A percentile compares a stretch with the other conserved stretches of the same genome.
These are phyloP conservation scores for Bolboschoenus planiculmis DNA, from an alignment of 176 grass and related monocot species.

Conservation along the genomic window DNA sequence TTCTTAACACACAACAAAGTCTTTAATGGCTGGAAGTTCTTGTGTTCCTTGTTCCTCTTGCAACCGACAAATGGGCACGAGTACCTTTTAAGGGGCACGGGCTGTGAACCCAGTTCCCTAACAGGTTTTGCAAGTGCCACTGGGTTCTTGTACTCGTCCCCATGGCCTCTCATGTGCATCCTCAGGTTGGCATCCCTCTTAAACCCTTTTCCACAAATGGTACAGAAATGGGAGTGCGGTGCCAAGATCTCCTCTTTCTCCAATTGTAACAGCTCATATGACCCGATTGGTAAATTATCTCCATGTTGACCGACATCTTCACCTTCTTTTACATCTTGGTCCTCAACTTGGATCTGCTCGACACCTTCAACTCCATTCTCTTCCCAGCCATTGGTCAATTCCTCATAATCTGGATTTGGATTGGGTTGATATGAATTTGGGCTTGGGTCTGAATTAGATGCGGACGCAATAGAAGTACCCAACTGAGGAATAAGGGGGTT, in stretches of 20 bases:
- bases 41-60: conserved; percentile 75
- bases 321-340: conserved; percentile 29
- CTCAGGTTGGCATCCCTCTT: conserved; percentile 72
- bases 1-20: conserved; percentile 79
- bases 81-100: conserved; percentile 41
- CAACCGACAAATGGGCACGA: conserved; percentile 61
- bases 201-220: conserved; percentile 76
- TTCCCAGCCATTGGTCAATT: conserved; percentile 42
- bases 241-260: conserved; percentile 84
- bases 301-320: conserved; percentile 42
- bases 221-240: conserved; percentile 62
- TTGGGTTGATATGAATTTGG: conserved; percentile 17
- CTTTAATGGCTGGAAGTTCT: conserved; percentile 71
- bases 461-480: conserved; percentile 19
- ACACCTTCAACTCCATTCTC: conserved; percentile 23
- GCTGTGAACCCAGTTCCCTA: conserved; percentile 30
- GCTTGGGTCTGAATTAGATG: conserved; percentile 24
- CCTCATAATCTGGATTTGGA: conserved; percentile 34
- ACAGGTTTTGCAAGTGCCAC: conserved; percentile 65
- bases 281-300: conserved; percentile 31
- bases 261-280: conserved; percentile 59
- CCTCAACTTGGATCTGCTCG: conserved; percentile 25
- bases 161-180: conserved; percentile 88
- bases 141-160: conserved; percentile 65
- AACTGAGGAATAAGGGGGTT: conserved; percentile 15